These are phyloP conservation scores for Pseudogymnoascus sp. DNA, from an alignment of 2,329 filamentous ascomycete genomes.

Conservation along the genomic window DNA sequence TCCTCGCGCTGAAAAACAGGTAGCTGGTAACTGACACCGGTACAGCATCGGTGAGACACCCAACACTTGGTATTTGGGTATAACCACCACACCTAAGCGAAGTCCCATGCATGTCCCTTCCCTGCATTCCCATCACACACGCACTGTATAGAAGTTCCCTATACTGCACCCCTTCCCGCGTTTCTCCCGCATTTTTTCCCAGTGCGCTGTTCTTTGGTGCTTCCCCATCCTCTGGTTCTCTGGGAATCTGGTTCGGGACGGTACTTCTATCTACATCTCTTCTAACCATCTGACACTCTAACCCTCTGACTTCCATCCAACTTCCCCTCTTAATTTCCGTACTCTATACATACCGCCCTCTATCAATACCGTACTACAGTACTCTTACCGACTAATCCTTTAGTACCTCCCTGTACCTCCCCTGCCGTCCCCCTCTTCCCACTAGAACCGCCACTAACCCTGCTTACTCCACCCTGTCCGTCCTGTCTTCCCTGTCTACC, in stretches of 20 bases:
- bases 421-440: not conserved
- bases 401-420: not conserved
- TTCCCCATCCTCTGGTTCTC: not conserved
- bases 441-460: not conserved
- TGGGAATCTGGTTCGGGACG: not conserved
- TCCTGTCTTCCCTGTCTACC: not conserved
- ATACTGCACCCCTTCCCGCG: not conserved
- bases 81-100: no score
- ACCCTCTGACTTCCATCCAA: no score
- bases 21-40: not conserved
- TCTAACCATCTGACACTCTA: no score
- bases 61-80: no score
- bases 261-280: not conserved
- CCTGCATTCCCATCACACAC: not conserved
- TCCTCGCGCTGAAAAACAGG: not conserved
- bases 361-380: no score
- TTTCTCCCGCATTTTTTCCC: no score
- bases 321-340: no score
- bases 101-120: not conserved
- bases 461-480: not conserved
- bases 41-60: not conserved
- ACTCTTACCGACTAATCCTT: no score
- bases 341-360: not conserved
- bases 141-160: not conserved
- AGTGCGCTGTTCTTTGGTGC: not conserved